Base-by-base conservation (phyloP, 2,329 filamentous ascomycete genomes). In the Cladosporium sp. region DNA sequence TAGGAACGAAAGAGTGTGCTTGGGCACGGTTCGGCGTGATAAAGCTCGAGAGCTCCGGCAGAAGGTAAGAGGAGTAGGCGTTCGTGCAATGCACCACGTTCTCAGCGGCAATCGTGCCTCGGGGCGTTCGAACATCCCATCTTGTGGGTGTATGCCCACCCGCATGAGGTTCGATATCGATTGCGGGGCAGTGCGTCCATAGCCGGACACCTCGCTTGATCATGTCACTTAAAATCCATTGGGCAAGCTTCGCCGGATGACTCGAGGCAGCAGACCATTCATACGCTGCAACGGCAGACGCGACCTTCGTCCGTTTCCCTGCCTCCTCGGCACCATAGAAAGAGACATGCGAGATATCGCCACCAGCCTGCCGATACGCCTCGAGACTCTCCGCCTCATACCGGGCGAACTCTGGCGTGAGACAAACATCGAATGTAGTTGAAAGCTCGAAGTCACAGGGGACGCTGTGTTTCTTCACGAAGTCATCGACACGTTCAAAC, bases 231-330 rank as follows among this genome's bases (percentile, higher is more conserved):
- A 84, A 72, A 14, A 84, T 74, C 75, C 80, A 84, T n/a, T 84
- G 82, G 0, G 79, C 78, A 23, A 84, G 70, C 68, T 83, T 84
- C 6, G 81, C 81, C 3, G 82, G 82, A 70, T 84, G 82, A 36
- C 76, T 80, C 3, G 80, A 83, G 3, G 79, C 82, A 16, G 81
- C 82, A 4, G 81, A 79, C 82, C 82, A 84, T 67, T 83, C 81
- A 66, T 84, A 84, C 8, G 82, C 82, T n/a, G 79, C 76, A 13
- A 82, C 63, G 0, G 79, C 78, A 1, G 71, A 71, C 3, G 70
- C 58, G 5, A 83, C 74, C 30, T 78, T 74, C 0, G 81, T 82
- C 63, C 72, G 75, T 8, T 54, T 53, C 56, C 69, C 70, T 3
- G 80, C 80, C 54, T 81, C 78, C n/a, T 78, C 72, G 21, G 77